These are phyloP conservation scores for Crithidia sp. DNA, from an alignment of 208 protist species.

Conservation along the genomic window DNA sequence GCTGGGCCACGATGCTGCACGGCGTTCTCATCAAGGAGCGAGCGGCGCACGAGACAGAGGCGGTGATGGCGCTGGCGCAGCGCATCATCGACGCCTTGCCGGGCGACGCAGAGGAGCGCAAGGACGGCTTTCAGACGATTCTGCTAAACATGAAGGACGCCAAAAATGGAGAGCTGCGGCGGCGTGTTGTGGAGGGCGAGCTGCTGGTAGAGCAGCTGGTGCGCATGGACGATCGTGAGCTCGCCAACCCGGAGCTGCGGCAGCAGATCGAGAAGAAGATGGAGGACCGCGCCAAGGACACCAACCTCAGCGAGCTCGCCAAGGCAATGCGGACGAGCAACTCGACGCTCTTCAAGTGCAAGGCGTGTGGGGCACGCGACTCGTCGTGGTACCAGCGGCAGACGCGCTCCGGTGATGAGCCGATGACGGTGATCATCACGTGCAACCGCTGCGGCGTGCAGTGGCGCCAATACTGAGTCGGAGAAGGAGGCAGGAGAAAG, in stretches of 20 bases:
- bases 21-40: slow-evolving; percentile 50
- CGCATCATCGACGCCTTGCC: slow-evolving; percentile 71
- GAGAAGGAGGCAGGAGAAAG: not conserved
- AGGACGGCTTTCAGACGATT: slow-evolving; percentile 76
- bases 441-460: slow-evolving; percentile 92
- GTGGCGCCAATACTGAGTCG: slow-evolving; percentile 64
- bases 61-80: slow-evolving; percentile 33
- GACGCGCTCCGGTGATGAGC: slow-evolving; percentile 97
- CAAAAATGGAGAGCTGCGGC: slow-evolving; percentile 69
- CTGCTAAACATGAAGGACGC: slow-evolving; percentile 69
- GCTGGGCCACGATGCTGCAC: slow-evolving; percentile 57
- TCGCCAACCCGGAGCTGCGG: slow-evolving; percentile 81
- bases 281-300: slow-evolving; percentile 78
- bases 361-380: slow-evolving; percentile 78
- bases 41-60: slow-evolving; percentile 35
- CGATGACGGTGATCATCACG: slow-evolving; percentile 97
- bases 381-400: slow-evolving; percentile 96
- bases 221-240: slow-evolving; percentile 69
- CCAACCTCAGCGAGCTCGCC: slow-evolving; percentile 74
- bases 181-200: slow-evolving; percentile 56
- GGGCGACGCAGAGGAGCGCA: slow-evolving; percentile 45
- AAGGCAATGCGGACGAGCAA: slow-evolving; percentile 65
- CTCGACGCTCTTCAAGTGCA: slow-evolving; percentile 88
- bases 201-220: slow-evolving; percentile 79
- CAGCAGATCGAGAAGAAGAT: slow-evolving; percentile 67